Evolutionary conservation across 768 basidiomycete species (phyloP).

Genomic region (Agrocybe pediades): DNA sequence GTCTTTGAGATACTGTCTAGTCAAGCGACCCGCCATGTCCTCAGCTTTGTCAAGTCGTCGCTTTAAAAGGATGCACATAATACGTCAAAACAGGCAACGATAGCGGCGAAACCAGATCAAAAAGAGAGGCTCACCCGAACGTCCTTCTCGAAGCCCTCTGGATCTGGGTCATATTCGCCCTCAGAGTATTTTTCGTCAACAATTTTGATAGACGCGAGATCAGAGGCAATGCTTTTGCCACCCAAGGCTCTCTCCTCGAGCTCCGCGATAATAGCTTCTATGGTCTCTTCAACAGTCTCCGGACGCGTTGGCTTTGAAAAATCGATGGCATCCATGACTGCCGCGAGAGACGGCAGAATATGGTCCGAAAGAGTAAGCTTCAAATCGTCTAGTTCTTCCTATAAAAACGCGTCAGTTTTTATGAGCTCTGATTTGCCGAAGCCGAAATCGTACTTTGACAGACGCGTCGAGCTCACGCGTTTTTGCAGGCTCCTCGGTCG

Average conservation of each 20-base stretch:
- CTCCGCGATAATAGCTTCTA: not conserved
- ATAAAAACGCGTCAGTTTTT: not conserved
- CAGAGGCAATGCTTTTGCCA: not conserved
- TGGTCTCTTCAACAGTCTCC: not conserved
- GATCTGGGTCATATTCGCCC: constrained; percentile 4
- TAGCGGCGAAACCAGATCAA: too few species aligned
- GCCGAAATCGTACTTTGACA: too few species aligned
- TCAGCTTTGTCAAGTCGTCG: constrained; percentile 1
- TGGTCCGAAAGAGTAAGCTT: not conserved
- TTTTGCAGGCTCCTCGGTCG: too few species aligned
- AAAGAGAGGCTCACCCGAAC: not conserved
- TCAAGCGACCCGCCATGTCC: constrained; percentile 5
- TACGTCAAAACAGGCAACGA: too few species aligned
- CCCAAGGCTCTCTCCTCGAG: not conserved
- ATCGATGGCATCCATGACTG: constrained; percentile 3
- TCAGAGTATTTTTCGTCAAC: constrained; percentile 6
- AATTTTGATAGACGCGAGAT: not conserved
- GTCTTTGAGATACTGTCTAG: constrained; percentile 3
- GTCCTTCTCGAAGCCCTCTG: not conserved
- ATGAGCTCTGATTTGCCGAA: too few species aligned
- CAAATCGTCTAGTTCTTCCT: not conserved
- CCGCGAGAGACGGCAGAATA: not conserved
- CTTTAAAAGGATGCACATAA: too few species aligned
- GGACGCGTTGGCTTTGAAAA: not conserved
- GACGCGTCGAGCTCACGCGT: too few species aligned